phyloP scores from a whole-genome alignment of 345 rosid genomes.

The Brassica rapa region DNA sequence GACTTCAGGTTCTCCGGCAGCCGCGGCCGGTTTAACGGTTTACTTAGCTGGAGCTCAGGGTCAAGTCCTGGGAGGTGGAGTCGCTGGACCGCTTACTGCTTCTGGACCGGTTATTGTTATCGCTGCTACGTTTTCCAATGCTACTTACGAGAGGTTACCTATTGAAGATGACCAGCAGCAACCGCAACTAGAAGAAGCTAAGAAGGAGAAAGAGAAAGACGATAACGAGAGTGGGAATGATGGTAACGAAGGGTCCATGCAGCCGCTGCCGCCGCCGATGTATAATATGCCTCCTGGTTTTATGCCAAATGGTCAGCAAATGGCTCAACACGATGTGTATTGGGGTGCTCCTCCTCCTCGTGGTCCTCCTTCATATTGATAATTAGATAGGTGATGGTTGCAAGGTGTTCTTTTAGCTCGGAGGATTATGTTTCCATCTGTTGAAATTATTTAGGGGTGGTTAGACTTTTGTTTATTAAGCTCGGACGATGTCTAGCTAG shows the following conservation, averaged over 20 bases:
- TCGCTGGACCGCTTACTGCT: conserved; percentile 64
- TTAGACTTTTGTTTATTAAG: background rate
- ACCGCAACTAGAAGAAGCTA: conserved; percentile 29
- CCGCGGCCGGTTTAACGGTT: conserved; percentile 69
- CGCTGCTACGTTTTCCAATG: conserved; percentile 82
- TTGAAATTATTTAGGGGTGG: background rate
- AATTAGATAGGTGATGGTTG: conserved; percentile 25
- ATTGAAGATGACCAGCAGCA: conserved; percentile 48
- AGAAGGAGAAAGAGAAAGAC: conserved; percentile 40
- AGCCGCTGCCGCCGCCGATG: conserved; percentile 27
- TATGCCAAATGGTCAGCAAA: conserved; percentile 70
- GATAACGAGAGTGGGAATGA: conserved; percentile 27
- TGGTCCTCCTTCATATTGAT: conserved; percentile 59
- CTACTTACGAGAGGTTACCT: conserved; percentile 83
- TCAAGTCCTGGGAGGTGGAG: conserved; percentile 86
- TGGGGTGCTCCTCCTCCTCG: conserved; percentile 77
- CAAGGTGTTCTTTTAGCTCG: conserved; percentile 10
- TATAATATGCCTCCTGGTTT: conserved; percentile 71
- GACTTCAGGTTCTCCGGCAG: conserved; percentile 63
- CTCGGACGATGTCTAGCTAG: conserved; percentile 28
- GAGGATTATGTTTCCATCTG: conserved; percentile 13
- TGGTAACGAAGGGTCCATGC: conserved; percentile 50
- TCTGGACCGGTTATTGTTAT: conserved; percentile 86
- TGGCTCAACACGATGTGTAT: conserved; percentile 72
- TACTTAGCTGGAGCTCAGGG: conserved; percentile 89